Percentiles rank a stretch among this genome's conserved stretches.
Conservation (phyloP, 306 rosid genomes). For the Cicer yamashitae region DNA sequence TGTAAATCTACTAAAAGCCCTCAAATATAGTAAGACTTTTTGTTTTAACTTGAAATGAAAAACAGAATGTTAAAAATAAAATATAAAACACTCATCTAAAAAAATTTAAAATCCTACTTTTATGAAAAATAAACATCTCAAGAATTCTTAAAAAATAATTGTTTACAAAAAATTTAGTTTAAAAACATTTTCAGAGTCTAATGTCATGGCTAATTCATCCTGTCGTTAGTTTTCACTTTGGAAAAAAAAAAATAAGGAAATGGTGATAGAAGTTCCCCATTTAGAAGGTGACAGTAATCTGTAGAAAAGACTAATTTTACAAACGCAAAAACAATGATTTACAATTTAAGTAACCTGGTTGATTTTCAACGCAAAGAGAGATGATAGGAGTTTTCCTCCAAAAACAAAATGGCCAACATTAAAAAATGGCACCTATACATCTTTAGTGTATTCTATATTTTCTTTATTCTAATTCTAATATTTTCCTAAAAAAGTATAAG, state of each 20-base stretch:
- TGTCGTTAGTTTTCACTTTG: background rate
- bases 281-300: background rate
- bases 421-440: slow-evolving; percentile 48
- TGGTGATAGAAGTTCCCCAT: background rate
- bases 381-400: slow-evolving; percentile 27
- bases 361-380: slow-evolving; percentile 18
- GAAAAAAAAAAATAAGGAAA: background rate
- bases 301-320: slow-evolving; percentile 2
- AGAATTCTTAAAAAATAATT: background rate
- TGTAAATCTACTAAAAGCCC: background rate
- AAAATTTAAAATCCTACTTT: too few species aligned
- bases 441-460: slow-evolving; percentile 45
- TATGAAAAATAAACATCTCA: too few species aligned
- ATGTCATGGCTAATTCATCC: background rate
- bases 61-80: too few species aligned
- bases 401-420: slow-evolving; percentile 39
- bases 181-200: background rate
- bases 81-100: too few species aligned
- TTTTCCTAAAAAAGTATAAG: slow-evolving; percentile 37
- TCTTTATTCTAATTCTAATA: slow-evolving; percentile 32
- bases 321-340: slow-evolving; percentile 42
- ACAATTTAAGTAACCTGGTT: slow-evolving; percentile 26
- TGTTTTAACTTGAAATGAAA: background rate
- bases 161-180: background rate
- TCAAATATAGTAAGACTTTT: background rate